Evolutionary conservation across 345 rosid genomes (phyloP), one percentile per base, ranked within the genome.

Genomic region (Angophora floribunda): DNA sequence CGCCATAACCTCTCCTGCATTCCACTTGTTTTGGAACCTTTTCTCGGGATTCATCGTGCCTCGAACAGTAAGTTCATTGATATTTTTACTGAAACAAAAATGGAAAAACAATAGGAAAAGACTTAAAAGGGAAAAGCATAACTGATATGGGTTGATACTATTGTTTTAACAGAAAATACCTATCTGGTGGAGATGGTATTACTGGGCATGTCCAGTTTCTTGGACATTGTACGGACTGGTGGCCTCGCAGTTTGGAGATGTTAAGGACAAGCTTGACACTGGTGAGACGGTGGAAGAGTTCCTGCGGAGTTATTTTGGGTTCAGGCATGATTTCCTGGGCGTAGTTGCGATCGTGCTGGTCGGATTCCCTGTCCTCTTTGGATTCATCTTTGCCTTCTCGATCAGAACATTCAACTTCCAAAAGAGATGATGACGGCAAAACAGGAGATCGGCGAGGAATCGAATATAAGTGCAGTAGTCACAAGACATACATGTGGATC

Each of bases 381-480:
- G 94, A 1, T 92, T 96, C 94, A 91, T 89, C 87, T 97, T 96
- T 86, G 99, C 99, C 36, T 87, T 90, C 88, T 94, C 97, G 14
- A 96, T 95, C 89, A 95, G 91, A 91, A 84, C 87, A 36, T 95
- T 97, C 89, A 96, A 95, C 91, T 97, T 97, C 96, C 97, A 95
- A 88, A 95, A 91, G 52, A 90, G 97, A 91, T 95, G 88, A 92
- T 14, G 75, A 9, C 75, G 9, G 67, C 13, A 14, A 30, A 59
- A n/a, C 9, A 2, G 36, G 75, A 59, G 17, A 63, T 63, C 9
- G 41, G 9, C n/a, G 3, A 6, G 41, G 13, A 63, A n/a, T 63
- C n/a, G 19, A n/a, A 63, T 63, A 13, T 63, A 13, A 63, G 75
- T 63, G n/a, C 19, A 13, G 36, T n/a, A 63, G 70, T 63, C 13